phyloP scores from a whole-genome alignment of 352 stramenopile genomes.

The Thalassiosira hispida region DNA sequence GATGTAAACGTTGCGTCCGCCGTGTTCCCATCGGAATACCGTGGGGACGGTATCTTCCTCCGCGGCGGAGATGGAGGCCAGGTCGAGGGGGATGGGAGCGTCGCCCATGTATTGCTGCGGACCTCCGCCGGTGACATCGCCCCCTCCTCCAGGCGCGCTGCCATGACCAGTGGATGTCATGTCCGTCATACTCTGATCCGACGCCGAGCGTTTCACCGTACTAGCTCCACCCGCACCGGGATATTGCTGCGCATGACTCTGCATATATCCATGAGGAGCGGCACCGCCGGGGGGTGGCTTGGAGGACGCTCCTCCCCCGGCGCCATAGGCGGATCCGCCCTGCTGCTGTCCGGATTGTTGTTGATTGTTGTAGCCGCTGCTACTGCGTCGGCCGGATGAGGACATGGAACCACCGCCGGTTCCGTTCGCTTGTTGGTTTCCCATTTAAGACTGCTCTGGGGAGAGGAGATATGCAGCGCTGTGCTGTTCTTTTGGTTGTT shows the following conservation, averaged over 20 bases:
- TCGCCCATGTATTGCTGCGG: constrained; percentile 16
- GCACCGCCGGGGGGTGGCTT: constrained; percentile 34
- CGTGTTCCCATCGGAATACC: constrained; percentile 99
- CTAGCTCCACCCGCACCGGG: background rate
- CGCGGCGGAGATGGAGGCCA: constrained; percentile 50
- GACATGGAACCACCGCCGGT: constrained; percentile 26
- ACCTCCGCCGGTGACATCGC: background rate
- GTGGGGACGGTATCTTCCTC: constrained; percentile 89
- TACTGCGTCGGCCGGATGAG: constrained; percentile 21
- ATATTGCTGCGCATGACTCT: constrained; percentile 37
- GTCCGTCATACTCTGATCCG: constrained; percentile 55
- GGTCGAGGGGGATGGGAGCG: constrained; percentile 32
- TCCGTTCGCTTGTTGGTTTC: constrained; percentile 46
- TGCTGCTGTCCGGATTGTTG: constrained; percentile 15
- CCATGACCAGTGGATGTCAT: constrained; percentile 8
- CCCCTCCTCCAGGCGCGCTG: background rate
- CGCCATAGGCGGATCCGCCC: background rate
- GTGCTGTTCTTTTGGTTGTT: no score
- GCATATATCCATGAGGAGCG: constrained; percentile 45
- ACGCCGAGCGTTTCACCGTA: constrained; percentile 26
- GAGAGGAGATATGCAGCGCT: no score
- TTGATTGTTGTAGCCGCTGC: constrained; percentile 11
- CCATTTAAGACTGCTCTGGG: no score
- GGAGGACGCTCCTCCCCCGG: background rate
- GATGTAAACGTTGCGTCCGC: constrained; percentile 95